These are phyloP conservation scores for Acorus gramineus DNA, from an alignment of 106 monocot genomes.

Conservation along the genomic window DNA sequence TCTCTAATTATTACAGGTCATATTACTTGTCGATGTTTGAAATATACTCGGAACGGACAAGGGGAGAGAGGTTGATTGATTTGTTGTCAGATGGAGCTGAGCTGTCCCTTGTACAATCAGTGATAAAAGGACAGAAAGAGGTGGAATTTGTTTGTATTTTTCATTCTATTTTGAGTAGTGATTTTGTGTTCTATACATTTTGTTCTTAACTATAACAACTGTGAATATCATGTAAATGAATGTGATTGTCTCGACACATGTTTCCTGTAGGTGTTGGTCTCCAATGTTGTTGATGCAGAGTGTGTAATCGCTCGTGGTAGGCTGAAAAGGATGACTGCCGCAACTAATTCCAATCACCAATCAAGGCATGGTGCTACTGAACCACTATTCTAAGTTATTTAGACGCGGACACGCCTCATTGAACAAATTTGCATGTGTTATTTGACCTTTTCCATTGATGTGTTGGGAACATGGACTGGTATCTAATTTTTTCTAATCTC, in stretches of 20 bases:
- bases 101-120: slow-evolving; percentile 33
- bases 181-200: no score
- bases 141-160: slow-evolving; percentile 12
- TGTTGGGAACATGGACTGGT: background rate
- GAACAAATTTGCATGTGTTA: background rate
- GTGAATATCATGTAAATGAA: no score
- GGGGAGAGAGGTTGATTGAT: slow-evolving; percentile 69
- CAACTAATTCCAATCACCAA: slow-evolving; percentile 65
- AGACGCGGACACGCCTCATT: no score
- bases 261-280: slow-evolving; percentile 42
- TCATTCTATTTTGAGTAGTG: background rate
- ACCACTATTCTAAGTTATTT: background rate
- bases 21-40: slow-evolving; percentile 83
- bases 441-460: background rate
- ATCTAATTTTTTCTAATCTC: no score
- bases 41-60: slow-evolving; percentile 70
- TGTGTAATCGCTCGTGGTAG: slow-evolving; percentile 40
- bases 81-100: slow-evolving; percentile 34
- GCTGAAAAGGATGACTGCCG: slow-evolving; percentile 68
- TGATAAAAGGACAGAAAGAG: slow-evolving; percentile 58
- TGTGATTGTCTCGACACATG: no score
- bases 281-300: slow-evolving; percentile 49
- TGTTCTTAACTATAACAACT: no score
- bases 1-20: slow-evolving; percentile 29
- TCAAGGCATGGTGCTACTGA: slow-evolving; percentile 47